Conservation (phyloP, 352 stramenopile species). For the Phytophthora boehmeriae region DNA sequence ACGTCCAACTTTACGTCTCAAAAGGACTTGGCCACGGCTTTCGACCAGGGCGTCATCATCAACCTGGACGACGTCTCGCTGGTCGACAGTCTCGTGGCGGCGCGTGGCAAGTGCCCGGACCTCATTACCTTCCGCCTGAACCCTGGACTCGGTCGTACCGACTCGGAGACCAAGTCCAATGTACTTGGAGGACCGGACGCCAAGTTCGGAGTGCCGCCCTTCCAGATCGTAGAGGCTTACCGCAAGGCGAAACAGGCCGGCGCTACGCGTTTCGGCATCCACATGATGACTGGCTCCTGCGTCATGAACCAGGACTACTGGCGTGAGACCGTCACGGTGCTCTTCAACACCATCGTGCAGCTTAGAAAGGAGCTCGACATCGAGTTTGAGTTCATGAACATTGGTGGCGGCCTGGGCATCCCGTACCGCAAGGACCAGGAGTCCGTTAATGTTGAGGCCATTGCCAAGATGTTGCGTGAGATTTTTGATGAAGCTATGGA, state of each 20-base stretch:
- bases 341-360: conserved; percentile 84
- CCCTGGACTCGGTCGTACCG: conserved; percentile 84
- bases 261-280: conserved; percentile 88
- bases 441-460: conserved; percentile 66
- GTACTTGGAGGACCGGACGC: conserved; percentile 86
- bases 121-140: conserved; percentile 91
- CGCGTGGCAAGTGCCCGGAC: conserved; percentile 75
- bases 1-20: conserved; percentile 91
- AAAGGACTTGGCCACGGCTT: conserved; percentile 71
- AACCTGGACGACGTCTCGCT: conserved; percentile 90
- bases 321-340: conserved; percentile 85
- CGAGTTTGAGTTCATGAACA: conserved; percentile 93
- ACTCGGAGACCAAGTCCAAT: conserved; percentile 91
- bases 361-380: conserved; percentile 84
- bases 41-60: conserved; percentile 85
- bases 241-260: conserved; percentile 77
- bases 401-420: conserved; percentile 88
- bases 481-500: conserved; percentile 82
- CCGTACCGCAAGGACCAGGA: conserved; percentile 83
- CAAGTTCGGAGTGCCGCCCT: conserved; percentile 90
- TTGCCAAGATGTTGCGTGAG: conserved; percentile 77
- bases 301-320: conserved; percentile 91
- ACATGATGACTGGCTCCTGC: conserved; percentile 93
- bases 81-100: conserved; percentile 73
- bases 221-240: conserved; percentile 90